phyloP scores from a whole-genome alignment of 768 basidiomycete species.

The Fomitopsis serialis region DNA sequence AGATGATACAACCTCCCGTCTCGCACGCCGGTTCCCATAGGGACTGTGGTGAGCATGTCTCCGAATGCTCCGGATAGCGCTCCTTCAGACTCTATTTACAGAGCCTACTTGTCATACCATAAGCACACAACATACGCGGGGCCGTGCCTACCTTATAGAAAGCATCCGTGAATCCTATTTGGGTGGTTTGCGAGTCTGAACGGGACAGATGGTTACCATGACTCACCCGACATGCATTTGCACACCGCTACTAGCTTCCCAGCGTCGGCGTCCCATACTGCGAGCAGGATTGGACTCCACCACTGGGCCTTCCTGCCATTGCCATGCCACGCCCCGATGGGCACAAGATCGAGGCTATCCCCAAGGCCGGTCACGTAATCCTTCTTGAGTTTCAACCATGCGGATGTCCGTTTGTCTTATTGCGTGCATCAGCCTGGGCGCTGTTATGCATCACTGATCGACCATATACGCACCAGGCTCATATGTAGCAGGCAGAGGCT shows the following conservation, averaged over 20 bases:
- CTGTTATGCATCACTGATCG: neutral
- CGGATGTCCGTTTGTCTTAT: constrained; percentile 73
- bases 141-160: constrained; percentile 60
- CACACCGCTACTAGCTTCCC: constrained; percentile 72
- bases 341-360: constrained; percentile 70
- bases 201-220: neutral
- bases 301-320: constrained; percentile 84
- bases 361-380: constrained; percentile 81
- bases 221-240: constrained; percentile 83
- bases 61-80: constrained; percentile 57
- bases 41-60: constrained; percentile 45
- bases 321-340: constrained; percentile 84
- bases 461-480: constrained; percentile 48
- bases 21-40: constrained; percentile 53
- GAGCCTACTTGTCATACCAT: neutral
- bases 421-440: constrained; percentile 1
- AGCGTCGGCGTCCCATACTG: constrained; percentile 59
- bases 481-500: constrained; percentile 79
- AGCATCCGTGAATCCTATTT: constrained; percentile 72
- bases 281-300: constrained; percentile 90
- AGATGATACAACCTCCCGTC: constrained; percentile 46
- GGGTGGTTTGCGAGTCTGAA: neutral
- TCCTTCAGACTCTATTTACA: constrained; percentile 47
- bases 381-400: constrained; percentile 91
- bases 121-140: neutral